Base-by-base conservation (phyloP, 116 monocot species). In the Thalassia testudinum region DNA sequence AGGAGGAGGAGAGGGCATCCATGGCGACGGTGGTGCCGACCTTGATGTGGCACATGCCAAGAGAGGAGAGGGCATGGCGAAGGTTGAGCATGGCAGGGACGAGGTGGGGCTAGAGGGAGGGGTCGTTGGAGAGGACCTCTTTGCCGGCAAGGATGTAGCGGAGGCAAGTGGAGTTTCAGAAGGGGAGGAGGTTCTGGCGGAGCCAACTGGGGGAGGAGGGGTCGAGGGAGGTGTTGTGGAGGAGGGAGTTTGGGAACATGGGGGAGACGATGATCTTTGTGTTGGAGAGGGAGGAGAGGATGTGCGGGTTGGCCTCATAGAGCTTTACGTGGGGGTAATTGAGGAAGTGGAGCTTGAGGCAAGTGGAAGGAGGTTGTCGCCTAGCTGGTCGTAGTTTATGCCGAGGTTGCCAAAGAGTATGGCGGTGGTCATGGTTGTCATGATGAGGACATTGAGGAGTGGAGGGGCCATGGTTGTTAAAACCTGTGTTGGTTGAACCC, bases 91-190 rank as follows among this genome's bases (percentile, higher is more conserved):
- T 87, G 58, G 93, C 80, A 16, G 83, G 83, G 37, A 87, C 83
- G 63, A 93, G 54, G 19, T n/a, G 17, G 24, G n/a, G n/a, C n/a
- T n/a, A n/a, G n/a, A n/a, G n/a, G n/a, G n/a, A n/a, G n/a, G n/a
- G n/a, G n/a, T n/a, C 49, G 69, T 83, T 70, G 57, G 87, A 78
- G 42, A 87, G 78, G 25, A 93, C 52, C 76, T 93, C 93, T 73
- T 93, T 93, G 16, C 93, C 87, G 56, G 84, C 93, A 71, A 93
- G 79, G 65, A 93, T 75, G 75, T 72, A 80, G 44, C 77, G 79
- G 66, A 92, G 48, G 57, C 68, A 66, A 59, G 75, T 49, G 21
- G 17, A n/a, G 34, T 63, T 53, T 49, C 52, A 52, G 73, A 75
- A 80, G 29, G 87, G 87, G 60, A 70, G 63, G n/a, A n/a, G n/a